These are phyloP conservation scores for Iberis amara DNA, from an alignment of 441 rosid species.

Conservation along the genomic window DNA sequence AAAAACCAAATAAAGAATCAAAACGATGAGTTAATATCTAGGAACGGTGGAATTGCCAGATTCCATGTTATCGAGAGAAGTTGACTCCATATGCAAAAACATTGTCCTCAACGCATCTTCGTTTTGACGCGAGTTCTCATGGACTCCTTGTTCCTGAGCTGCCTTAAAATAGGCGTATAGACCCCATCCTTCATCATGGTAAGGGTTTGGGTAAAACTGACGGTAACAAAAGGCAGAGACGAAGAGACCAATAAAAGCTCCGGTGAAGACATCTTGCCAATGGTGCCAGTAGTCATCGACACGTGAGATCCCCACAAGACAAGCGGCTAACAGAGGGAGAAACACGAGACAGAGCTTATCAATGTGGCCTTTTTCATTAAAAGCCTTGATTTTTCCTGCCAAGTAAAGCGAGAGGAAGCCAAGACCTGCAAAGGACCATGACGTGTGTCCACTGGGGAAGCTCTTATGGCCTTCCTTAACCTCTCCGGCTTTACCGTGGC, in stretches of 20 bases:
- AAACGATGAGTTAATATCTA: background rate
- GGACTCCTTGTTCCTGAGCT: slow-evolving; percentile 36
- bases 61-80: slow-evolving; percentile 30
- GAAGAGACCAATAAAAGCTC: slow-evolving; percentile 49
- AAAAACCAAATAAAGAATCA: slow-evolving; percentile 15
- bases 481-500: slow-evolving; percentile 39
- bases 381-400: slow-evolving; percentile 49
- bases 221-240: slow-evolving; percentile 63
- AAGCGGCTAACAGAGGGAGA: slow-evolving; percentile 47
- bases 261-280: slow-evolving; percentile 69
- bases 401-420: slow-evolving; percentile 56
- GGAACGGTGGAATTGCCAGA: slow-evolving; percentile 18
- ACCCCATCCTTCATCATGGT: slow-evolving; percentile 73
- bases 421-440: slow-evolving; percentile 67
- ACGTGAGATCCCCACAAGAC: slow-evolving; percentile 56
- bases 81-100: slow-evolving; percentile 23
- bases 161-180: slow-evolving; percentile 68
- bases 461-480: slow-evolving; percentile 65
- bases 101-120: slow-evolving; percentile 27
- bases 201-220: slow-evolving; percentile 73
- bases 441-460: slow-evolving; percentile 67
- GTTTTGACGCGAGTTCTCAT: background rate
- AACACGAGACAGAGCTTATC: slow-evolving; percentile 54
- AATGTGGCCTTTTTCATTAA: slow-evolving; percentile 52
- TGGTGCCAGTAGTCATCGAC: slow-evolving; percentile 79